Percentiles rank a stretch among this genome's conserved stretches.
These are phyloP conservation scores for Tieghemiomyces parasiticus DNA, from an alignment of 192 early-diverging fungal genomes.

Conservation along the genomic window DNA sequence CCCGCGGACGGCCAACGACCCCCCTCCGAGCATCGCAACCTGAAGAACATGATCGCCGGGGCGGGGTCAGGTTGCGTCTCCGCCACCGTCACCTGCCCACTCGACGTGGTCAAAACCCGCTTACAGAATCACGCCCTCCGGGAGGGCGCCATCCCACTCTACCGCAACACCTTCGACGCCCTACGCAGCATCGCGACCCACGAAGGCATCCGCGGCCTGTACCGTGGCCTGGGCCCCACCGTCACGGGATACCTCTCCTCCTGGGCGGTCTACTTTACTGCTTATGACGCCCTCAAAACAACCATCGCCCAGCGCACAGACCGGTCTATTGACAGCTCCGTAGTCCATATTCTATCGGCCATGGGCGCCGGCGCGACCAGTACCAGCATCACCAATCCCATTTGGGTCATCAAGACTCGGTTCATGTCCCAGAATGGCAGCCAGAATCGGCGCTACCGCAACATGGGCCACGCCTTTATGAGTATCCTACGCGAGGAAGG, in stretches of 20 bases:
- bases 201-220: slow-evolving; percentile 79
- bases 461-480: slow-evolving; percentile 62
- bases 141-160: slow-evolving; percentile 21
- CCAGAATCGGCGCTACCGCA: slow-evolving; percentile 67
- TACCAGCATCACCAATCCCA: slow-evolving; percentile 68
- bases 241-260: slow-evolving; percentile 80
- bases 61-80: slow-evolving; percentile 70
- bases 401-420: slow-evolving; percentile 86
- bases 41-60: slow-evolving; percentile 68
- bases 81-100: slow-evolving; percentile 70
- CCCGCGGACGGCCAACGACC: too few species aligned
- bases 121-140: slow-evolving; percentile 68
- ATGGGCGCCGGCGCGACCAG: slow-evolving; percentile 67
- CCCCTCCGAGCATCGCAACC: slow-evolving; percentile 27
- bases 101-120: slow-evolving; percentile 90
- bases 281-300: slow-evolving; percentile 68
- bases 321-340: slow-evolving; percentile 18
- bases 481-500: slow-evolving; percentile 69
- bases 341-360: slow-evolving; percentile 71
- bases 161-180: slow-evolving; percentile 35
- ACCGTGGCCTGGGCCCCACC: slow-evolving; percentile 76
- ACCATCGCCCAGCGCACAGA: slow-evolving; percentile 14
- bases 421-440: slow-evolving; percentile 70
- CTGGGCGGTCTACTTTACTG: slow-evolving; percentile 86
- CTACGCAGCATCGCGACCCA: slow-evolving; percentile 55